Evolutionary conservation across 148 eudicot genomes (phyloP).

Genomic region (Rhododendron ovatum): DNA sequence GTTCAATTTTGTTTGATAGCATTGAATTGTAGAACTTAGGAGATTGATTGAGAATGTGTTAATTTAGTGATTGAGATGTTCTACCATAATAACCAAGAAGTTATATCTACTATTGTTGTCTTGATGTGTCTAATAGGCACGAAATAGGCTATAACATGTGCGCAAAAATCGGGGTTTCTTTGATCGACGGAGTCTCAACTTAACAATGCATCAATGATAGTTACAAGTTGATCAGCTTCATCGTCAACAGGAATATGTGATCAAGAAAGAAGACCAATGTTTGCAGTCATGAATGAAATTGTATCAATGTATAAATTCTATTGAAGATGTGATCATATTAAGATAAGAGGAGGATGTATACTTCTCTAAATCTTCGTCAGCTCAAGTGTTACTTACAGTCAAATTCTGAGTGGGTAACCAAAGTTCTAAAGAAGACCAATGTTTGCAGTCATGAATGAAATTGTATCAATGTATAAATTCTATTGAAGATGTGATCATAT

Average conservation of each 20-base stretch:
- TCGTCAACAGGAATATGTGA: background rate
- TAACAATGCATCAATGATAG: background rate
- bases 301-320: background rate
- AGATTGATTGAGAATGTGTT: background rate
- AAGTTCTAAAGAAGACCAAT: too few species aligned
- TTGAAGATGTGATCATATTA: background rate
- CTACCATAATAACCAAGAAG: background rate
- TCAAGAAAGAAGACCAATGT: background rate
- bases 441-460: background rate
- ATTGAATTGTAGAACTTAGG: background rate
- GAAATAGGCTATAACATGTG: background rate
- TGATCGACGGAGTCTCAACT: background rate
- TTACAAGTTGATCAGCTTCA: background rate
- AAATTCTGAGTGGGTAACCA: background rate
- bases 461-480: background rate
- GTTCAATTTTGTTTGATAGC: background rate
- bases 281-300: background rate
- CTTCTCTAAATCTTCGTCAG: background rate
- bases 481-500: background rate
- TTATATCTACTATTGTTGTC: background rate
- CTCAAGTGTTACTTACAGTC: background rate
- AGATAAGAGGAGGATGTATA: background rate
- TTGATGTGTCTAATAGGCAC: background rate
- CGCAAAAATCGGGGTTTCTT: background rate
- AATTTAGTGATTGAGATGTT: background rate